A percentile compares a stretch with the other conserved stretches of the same genome.
phyloP scores from a whole-genome alignment of 1,139 yeast genomes.

The Trichomonascaceae sp. region DNA sequence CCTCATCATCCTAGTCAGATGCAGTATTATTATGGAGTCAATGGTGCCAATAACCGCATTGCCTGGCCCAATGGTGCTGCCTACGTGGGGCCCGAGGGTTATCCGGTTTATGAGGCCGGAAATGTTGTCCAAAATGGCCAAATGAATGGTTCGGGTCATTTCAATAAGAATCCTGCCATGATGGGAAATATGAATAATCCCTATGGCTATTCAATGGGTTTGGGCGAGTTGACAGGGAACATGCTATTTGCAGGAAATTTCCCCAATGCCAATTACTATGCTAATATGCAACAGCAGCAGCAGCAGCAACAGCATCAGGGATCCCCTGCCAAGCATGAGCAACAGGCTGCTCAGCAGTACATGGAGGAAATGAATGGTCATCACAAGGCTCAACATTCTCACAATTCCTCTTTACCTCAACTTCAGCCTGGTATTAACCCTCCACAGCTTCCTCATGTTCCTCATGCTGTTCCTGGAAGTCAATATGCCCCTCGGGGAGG shows the following conservation, averaged over 20 bases:
- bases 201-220: slow-evolving; percentile 3
- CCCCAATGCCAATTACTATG: slow-evolving; percentile 2
- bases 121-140: slow-evolving; percentile 9
- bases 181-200: slow-evolving; percentile 2
- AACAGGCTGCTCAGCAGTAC: slow-evolving; percentile 10
- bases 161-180: not conserved
- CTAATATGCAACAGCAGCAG: slow-evolving; percentile 9
- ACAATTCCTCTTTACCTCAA: not conserved
- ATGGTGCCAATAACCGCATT: slow-evolving; percentile 4
- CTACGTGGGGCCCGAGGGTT: slow-evolving; percentile 10
- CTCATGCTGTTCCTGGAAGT: slow-evolving; percentile 1
- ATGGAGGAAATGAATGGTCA: slow-evolving; percentile 5
- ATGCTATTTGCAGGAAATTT: slow-evolving; percentile 6
- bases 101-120: slow-evolving; percentile 9
- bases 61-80: slow-evolving; percentile 5
- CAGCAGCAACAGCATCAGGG: slow-evolving; percentile 8
- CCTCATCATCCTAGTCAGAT: slow-evolving; percentile 11
- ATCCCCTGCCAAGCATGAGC: not conserved
- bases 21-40: slow-evolving; percentile 10
- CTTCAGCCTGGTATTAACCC: not conserved
- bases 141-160: slow-evolving; percentile 8
- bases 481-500: not conserved
- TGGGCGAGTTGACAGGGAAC: slow-evolving; percentile 2
- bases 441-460: slow-evolving; percentile 9
- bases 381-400: not conserved